Evolutionary conservation across 176 grass and related monocot genomes (phyloP).

Genomic region (Triticum turgidum): DNA sequence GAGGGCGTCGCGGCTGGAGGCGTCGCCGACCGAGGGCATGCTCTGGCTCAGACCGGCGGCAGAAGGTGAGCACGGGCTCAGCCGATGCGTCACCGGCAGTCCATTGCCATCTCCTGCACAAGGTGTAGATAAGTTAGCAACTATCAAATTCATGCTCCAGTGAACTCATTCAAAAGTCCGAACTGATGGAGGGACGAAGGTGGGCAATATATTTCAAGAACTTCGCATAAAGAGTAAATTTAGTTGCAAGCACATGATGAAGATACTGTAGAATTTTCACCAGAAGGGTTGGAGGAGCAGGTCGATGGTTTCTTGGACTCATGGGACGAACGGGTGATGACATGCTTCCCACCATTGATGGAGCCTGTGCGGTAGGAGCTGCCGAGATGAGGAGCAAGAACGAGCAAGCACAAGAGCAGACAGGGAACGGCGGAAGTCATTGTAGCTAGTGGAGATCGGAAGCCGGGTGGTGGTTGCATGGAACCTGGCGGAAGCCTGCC

Average conservation of each 20-base stretch:
- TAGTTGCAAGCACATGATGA: too few relatives aligned
- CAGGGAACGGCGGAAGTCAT: not conserved
- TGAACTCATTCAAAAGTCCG: too few relatives aligned
- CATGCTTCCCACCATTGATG: not conserved
- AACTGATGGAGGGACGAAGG: too few relatives aligned
- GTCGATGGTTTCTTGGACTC: not conserved
- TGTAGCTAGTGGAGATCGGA: not conserved
- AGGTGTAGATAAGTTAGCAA: not conserved
- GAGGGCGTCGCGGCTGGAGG: not conserved
- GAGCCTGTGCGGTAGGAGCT: not conserved
- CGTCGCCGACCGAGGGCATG: not conserved
- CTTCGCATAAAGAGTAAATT: too few relatives aligned
- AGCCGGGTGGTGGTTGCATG: not conserved
- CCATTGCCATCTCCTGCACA: not conserved
- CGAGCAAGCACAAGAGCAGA: not conserved
- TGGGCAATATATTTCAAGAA: too few relatives aligned
- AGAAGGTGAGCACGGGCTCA: slow-evolving; percentile 8
- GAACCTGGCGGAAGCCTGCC: not conserved
- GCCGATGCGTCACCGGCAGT: not conserved
- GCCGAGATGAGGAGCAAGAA: not conserved
- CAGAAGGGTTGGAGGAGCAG: not conserved
- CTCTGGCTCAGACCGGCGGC: not conserved
- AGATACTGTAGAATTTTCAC: not conserved
- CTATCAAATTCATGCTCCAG: too few relatives aligned
- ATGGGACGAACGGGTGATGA: not conserved